Base-by-base conservation (phyloP, 2,329 filamentous ascomycete species). In the Fusarium concolor region DNA sequence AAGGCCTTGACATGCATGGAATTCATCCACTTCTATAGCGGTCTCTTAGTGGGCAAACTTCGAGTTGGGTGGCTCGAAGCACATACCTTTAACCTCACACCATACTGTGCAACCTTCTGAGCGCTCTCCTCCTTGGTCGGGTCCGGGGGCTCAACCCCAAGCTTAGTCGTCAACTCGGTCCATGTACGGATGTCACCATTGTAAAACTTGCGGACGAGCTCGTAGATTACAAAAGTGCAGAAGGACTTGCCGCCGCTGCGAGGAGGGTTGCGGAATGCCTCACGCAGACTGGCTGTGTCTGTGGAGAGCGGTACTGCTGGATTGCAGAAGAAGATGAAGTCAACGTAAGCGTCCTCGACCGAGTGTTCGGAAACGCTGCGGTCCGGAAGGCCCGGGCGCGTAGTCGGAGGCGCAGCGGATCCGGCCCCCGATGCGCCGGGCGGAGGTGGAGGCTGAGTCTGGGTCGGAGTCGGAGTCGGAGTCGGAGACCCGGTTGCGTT, bases 1-100 rank as follows among this genome's bases (percentile, higher is more conserved):
- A 97, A 97, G 12, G 93, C 92, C 82, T 97, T 93, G 52, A 97
- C 89, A 77, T 97, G 94, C 91, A 97, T 95, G 7, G 94, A 94
- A 76, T 93, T 93, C 92, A 97, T 96, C 94, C 94, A 97, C 75
- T 95, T 90, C 92, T 92, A 73, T 38, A 45, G n/a, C 44, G 6
- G 12, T 38, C 70, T 57, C 47, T 65, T 65, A 65, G 28, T 28
- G 39, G 49, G 47, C 14, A 44, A 31, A 28, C 42, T 22, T 44
- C 49, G 33, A 31, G 28, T 42, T 18, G 52, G 43, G 54, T 37
- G 50, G 58, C 39, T 42, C 20, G 28, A 24, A 35, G 20, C 29
- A 64, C 70, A 64, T 62, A 94, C 92, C 88, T 97, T 97, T 58
- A 97, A 82, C 60, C 94, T 87, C 45, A 97, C 94, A 42, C 93